Base-by-base conservation (phyloP, 371 early-diverging fungal genomes). In the Blastocladiella emersonii region DNA sequence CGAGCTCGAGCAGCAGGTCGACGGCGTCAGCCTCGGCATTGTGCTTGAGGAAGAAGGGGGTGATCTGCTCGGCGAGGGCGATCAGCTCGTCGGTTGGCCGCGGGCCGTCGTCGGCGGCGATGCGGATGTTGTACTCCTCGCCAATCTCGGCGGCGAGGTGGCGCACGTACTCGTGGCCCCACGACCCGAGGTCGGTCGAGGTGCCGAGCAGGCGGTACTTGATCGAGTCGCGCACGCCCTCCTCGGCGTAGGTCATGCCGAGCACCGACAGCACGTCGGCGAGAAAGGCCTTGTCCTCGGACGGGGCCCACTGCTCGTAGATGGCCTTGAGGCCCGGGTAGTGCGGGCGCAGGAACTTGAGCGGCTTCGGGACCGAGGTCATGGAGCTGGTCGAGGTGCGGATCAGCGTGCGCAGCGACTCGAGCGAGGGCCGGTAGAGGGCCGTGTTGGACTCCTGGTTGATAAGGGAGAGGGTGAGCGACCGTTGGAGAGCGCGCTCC, bases 111-210 rank as follows among this genome's bases (percentile, higher is more conserved):
- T 85, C 86, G 30, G 64, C 65, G 19, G 66, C 74, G 57, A 76
- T 65, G 60, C 85, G 81, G n/a, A 74, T 70, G 61, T 72, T 70
- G 65, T 87, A 92, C 72, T 93, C 94, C 63, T 79, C 82, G 66
- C 90, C 91, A 63, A 96, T 85, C 76, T 96, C 97, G 64, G 83
- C 77, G n/a, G 95, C 85, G 53, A 96, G 71, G 69, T 97, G 95
- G 67, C 88, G 75, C 66, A 96, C 93, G 72, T 95, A 98, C 84
- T 98, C 98, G 69, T 98, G 98, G n/a, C 98, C 98, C 97, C 97
- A 98, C 41, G 85, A 87, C 12, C 92, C 92, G 56, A 86, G 86
- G 57, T 85, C 82, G 66, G 88, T 91, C 44, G 76, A 71, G 19
- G 90, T 84, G 15, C 96, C 96, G 35, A 85, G 64, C 49, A 93